phyloP scores from a whole-genome alignment of 2,329 filamentous ascomycete species.

The Cladosporium sp. region DNA sequence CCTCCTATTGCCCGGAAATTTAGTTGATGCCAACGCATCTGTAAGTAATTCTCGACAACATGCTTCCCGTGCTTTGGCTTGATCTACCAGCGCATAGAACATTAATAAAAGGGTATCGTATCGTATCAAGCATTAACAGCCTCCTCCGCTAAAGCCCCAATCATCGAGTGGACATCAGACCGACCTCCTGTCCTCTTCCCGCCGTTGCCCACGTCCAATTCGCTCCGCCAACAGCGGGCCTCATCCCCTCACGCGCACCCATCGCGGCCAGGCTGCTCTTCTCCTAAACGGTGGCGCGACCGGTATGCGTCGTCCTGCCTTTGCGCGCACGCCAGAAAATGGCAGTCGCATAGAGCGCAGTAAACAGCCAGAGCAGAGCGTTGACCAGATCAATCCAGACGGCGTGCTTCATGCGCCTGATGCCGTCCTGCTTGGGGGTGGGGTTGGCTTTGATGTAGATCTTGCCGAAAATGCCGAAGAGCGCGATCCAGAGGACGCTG shows the following conservation, averaged over 20 bases:
- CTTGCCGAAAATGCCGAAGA: conserved; percentile 78
- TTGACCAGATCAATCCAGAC: conserved; percentile 77
- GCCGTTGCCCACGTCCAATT: conserved; percentile 1
- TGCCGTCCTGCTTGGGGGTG: conserved; percentile 44
- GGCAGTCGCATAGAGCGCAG: conserved; percentile 48
- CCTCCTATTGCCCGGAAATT: too few relatives aligned
- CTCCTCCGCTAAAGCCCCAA: background rate
- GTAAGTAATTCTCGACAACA: too few relatives aligned
- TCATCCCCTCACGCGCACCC: conserved; percentile 12
- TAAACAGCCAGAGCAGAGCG: conserved; percentile 69
- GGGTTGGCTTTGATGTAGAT: conserved; percentile 69
- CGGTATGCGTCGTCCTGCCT: conserved; percentile 39
- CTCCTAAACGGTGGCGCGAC: conserved; percentile 28
- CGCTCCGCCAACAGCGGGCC: conserved; percentile 1
- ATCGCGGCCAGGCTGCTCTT: conserved; percentile 10
- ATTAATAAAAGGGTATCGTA: background rate
- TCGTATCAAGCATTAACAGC: background rate
- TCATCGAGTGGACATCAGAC: background rate
- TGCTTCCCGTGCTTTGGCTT: background rate
- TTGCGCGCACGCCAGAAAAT: conserved; percentile 54
- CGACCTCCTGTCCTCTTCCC: conserved; percentile 6
- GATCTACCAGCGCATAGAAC: background rate
- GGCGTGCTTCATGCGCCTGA: conserved; percentile 75
- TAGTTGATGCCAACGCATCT: too few relatives aligned
- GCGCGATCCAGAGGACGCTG: conserved; percentile 65